phyloP scores from a whole-genome alignment of 2,329 filamentous ascomycete genomes.

The Fusarium decemcellulare region DNA sequence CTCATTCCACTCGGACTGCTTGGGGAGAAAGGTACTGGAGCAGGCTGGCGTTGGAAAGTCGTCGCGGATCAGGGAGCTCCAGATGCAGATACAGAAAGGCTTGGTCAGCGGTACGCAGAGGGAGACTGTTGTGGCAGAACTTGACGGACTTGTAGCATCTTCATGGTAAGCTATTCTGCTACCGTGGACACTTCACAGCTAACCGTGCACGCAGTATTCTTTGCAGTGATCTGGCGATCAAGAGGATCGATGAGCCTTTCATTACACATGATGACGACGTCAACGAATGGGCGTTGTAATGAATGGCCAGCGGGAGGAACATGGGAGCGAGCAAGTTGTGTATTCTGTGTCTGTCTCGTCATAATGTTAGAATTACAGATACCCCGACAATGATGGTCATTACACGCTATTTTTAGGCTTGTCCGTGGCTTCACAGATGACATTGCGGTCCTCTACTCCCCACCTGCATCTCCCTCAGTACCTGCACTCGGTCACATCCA shows the following conservation, averaged over 20 bases:
- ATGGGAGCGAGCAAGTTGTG: constrained; percentile 31
- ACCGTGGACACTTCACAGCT: neutral
- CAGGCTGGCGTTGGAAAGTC: constrained; percentile 82
- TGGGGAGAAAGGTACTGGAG: constrained; percentile 88
- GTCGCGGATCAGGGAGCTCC: constrained; percentile 86
- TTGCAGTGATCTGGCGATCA: constrained; percentile 95
- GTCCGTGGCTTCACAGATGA: neutral
- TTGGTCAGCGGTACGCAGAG: constrained; percentile 78
- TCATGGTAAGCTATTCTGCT: constrained; percentile 75
- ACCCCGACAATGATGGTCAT: constrained; percentile 41
- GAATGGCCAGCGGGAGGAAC: constrained; percentile 15
- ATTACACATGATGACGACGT: constrained; percentile 79
- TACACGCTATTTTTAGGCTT: constrained; percentile 16
- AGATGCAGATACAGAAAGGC: constrained; percentile 85
- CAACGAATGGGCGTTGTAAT: constrained; percentile 83
- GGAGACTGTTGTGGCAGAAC: constrained; percentile 87
- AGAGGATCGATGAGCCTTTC: constrained; percentile 94
- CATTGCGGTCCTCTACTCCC: neutral
- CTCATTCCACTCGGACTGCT: constrained; percentile 95
- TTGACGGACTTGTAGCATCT: constrained; percentile 92
- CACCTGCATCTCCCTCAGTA: constrained; percentile 42
- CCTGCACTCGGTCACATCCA: constrained; percentile 55
- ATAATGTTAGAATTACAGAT: constrained; percentile 48
- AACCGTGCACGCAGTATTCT: constrained; percentile 75
- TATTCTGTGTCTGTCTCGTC: constrained; percentile 31